phyloP scores from a whole-genome alignment of 371 early-diverging fungal species.

The Encephalitozoon hellem region DNA sequence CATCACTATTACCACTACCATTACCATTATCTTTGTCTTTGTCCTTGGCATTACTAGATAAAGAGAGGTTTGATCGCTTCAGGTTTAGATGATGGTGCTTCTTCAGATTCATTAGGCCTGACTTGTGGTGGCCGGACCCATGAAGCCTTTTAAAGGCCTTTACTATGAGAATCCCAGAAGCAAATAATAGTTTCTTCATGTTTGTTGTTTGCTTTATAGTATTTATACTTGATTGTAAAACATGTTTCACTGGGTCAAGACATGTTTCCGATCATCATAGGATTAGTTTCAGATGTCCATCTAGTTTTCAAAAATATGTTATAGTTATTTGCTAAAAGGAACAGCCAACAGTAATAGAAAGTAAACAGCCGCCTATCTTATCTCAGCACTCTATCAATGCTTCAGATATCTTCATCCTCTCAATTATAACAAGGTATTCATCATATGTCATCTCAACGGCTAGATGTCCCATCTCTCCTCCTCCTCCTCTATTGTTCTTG shows the following conservation, averaged over 20 bases:
- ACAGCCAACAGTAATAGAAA: background rate
- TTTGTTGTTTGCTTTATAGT: background rate
- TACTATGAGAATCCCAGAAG: background rate
- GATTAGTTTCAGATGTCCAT: background rate
- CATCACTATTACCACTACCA: background rate
- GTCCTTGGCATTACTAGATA: background rate
- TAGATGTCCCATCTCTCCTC: slow-evolving; percentile 19
- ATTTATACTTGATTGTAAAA: slow-evolving; percentile 1
- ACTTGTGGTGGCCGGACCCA: background rate
- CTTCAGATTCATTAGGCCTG: background rate
- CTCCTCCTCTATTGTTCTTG: background rate
- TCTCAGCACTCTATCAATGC: background rate
- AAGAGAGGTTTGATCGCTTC: background rate
- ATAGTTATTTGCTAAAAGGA: background rate
- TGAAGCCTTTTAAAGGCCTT: background rate
- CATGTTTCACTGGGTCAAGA: background rate
- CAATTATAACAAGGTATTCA: background rate
- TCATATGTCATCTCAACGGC: slow-evolving; percentile 25
- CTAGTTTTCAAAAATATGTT: background rate
- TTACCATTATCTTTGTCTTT: background rate
- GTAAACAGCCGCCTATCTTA: background rate
- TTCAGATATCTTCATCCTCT: background rate
- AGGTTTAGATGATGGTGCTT: background rate
- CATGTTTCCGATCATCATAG: background rate
- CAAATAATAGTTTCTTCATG: background rate